Base-by-base conservation (phyloP, 768 basidiomycete species). In the Collybia mongolica region DNA sequence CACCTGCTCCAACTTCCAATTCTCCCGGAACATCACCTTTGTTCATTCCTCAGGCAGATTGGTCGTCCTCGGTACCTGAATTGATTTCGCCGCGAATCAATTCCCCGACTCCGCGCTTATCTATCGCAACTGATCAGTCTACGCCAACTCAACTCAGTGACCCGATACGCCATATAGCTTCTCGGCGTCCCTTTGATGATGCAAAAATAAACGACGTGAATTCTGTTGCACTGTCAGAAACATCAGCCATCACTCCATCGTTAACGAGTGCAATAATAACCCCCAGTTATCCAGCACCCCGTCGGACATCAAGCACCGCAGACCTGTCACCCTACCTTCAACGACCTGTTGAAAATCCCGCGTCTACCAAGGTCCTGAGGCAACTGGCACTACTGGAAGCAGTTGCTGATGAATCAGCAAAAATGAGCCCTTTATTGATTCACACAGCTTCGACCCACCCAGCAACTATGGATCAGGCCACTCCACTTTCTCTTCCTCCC, bases 271-370 rank as follows among this genome's bases (percentile, higher is more conserved):
- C 6, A 22, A 6, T 36, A 1, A 14, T 11, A 38, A 19, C 28
- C 22, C 46, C 46, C 36, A 47, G n/a, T 28, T 23, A 35, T 28
- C 50, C 35, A 14, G 17, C 18, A 18, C 19, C 44, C 18, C 22
- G 15, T 20, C 36, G 15, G 6, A 14, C 48, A 37, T 43, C 83
- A 32, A 76, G 75, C 32, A 77, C 78, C 18, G 79, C 84, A 12
- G 86, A 87, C 59, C 81, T 88, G 48, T 86, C 85, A 6, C 85
- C 87, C 0, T 88, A 89, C 62, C 68, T 88, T 45, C 70, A 80
- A 8, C 77, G 78, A 47, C 68, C 80, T 6, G 64, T 68, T 20
- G 83, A 80, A 53, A 68, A 81, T 8, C 77, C 82, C 6, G 69
- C 76, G 3, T 82, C 83, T 26, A 77, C 82, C 12, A 86, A 83